Evolutionary conservation across 2,329 filamentous ascomycete species (phyloP), one percentile per base, ranked within the genome.

Genomic region (Penicillium sp.): DNA sequence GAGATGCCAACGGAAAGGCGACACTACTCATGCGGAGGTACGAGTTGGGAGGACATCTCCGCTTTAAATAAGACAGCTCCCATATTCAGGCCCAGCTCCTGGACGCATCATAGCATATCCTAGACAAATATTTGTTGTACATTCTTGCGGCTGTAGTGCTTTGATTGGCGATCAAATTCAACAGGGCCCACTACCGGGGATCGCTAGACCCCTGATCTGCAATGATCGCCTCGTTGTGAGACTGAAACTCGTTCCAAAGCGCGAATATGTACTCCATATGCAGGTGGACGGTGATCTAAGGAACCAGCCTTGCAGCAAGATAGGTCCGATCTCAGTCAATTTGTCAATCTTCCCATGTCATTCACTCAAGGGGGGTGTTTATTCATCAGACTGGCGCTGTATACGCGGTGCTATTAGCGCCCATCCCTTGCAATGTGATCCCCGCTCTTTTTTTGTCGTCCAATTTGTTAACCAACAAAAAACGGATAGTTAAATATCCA

Each of bases 121-220:
- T 45, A 50, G 49, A 54, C 41, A 44, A 48, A 46, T 48, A 45
- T 56, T 31, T 13, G 28, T 42, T n/a, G 28, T 32, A 51, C 55
- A 59, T 60, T 54, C 40, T 52, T 50, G 42, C 24, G 9, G 40
- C 29, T 22, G 21, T 29, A 29, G 28, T 35, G 35, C 45, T 51
- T 49, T 58, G 55, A 57, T 60, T 59, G 58, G 57, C 43, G 39
- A 34, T 46, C 17, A 24, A n/a, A 38, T 37, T 29, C 33, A 28
- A 28, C n/a, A 26, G 43, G 53, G 37, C 24, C 57, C 55, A 60
- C 57, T 29, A 38, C 34, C 39, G 45, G 29, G 29, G 32, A 35
- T 48, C 10, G 29, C 41, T 41, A 50, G 44, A 33, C 52, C 52
- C 46, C 53, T 56, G 55, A 56, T 59, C 52, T 55, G 52, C 57